Base-by-base conservation (phyloP, 768 basidiomycete species). In the Mycena chlorophos region DNA sequence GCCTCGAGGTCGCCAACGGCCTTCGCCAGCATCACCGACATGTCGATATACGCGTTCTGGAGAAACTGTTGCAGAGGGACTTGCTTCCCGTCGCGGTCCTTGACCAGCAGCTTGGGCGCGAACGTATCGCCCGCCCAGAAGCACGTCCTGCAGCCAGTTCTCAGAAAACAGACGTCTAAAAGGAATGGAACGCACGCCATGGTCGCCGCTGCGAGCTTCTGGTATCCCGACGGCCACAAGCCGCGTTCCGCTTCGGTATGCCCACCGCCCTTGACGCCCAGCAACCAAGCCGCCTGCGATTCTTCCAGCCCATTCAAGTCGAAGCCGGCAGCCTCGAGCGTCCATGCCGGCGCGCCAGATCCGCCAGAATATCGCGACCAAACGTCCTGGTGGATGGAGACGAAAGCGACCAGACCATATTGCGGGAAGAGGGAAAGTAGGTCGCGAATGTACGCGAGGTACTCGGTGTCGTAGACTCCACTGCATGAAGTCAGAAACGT, bases 311-410 rank as follows among this genome's bases (percentile, higher is more conserved):
- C 82, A 39, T 81, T 73, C 2, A 97, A 73, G 66, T 96, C 90
- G 59, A 98, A 93, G 0, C 96, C 97, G 6, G 86, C 88, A 10
- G 81, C 70, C 56, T 92, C 87, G 1, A 98, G 75, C 1, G 94
- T 97, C 96, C 97, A 99, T 3, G 91, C 93, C 1, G 97, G 97
- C 0, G 96, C 95, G 1, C 97, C 96, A 1, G 93, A 96, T 40
- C 96, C 96, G 6, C 96, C 96, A 2, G 86, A 85, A 64, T 94
- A 95, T 3, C 96, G 85, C 0, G 94, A 96, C 91, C 93, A 98
- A 28, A 98, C 93, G 67, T 98, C 94, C 69, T 96, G 96, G 67
- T 98, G 96, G 53, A 96, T 67, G 10, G 85, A 85, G 17, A 95
- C 80, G 62, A 91, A 91, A 2, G 88, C 87, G 3, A 78, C 75